Evolutionary conservation across 768 basidiomycete species (phyloP).

Genomic region (Clathrus columnatus): DNA sequence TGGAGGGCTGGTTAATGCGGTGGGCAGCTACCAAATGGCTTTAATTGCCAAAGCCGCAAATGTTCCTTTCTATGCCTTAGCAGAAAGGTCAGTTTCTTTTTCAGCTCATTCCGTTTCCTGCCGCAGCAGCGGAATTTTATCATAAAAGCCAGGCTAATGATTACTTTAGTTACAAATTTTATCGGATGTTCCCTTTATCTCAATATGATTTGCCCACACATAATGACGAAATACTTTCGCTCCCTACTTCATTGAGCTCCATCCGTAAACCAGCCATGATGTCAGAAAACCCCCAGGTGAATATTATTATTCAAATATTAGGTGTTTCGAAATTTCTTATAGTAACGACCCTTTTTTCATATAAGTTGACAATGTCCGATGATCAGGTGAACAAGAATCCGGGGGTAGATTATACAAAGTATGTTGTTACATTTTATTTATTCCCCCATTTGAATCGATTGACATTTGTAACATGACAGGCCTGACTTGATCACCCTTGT

Average conservation of each 20-base stretch:
- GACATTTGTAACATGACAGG: constrained; percentile 29
- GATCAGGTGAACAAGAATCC: constrained; percentile 81
- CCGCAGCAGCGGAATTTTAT: too few species aligned
- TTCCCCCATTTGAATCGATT: neutral
- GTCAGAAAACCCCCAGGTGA: constrained; percentile 1
- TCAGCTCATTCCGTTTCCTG: constrained; percentile 4
- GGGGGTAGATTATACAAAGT: constrained; percentile 92
- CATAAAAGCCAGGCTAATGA: constrained; percentile 15
- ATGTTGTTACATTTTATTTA: constrained; percentile 11
- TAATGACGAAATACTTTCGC: constrained; percentile 64
- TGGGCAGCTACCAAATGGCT: constrained; percentile 95
- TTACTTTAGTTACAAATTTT: constrained; percentile 82
- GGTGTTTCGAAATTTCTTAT: neutral
- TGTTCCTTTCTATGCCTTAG: constrained; percentile 93
- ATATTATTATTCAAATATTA: neutral
- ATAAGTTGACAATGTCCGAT: constrained; percentile 54
- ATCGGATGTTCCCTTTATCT: constrained; percentile 88
- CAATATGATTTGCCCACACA: constrained; percentile 84
- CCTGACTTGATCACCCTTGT: constrained; percentile 92
- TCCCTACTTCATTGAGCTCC: constrained; percentile 34
- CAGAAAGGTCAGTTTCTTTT: constrained; percentile 57
- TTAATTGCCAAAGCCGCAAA: constrained; percentile 90
- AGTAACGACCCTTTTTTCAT: neutral
- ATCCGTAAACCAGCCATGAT: constrained; percentile 1
- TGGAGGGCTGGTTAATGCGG: constrained; percentile 84